Conservation (phyloP, 2,329 filamentous ascomycete species). For the Sporothrix brasiliensis region DNA sequence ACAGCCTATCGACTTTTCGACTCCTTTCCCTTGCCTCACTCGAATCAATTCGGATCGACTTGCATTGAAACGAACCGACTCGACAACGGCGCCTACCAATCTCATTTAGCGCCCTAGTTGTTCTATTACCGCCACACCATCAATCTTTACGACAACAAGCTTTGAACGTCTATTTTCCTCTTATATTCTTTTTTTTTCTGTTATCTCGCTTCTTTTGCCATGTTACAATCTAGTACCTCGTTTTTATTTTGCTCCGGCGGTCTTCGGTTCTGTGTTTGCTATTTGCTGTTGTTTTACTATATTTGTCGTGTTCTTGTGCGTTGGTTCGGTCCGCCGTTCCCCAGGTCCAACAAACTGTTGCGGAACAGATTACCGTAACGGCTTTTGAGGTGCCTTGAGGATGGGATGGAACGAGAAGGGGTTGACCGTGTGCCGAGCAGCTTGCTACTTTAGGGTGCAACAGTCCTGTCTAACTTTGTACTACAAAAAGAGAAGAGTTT, state of each 20-base stretch:
- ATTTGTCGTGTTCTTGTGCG: slow-evolving; percentile 8
- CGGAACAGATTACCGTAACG: background rate
- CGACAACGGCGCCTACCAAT: background rate
- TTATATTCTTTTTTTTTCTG: slow-evolving; percentile 36
- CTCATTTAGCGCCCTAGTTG: slow-evolving; percentile 6
- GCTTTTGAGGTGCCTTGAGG: slow-evolving; percentile 4
- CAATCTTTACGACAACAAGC: slow-evolving; percentile 41
- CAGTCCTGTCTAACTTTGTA: slow-evolving; percentile 28
- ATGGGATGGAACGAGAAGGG: background rate
- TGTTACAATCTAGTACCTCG: slow-evolving; percentile 35
- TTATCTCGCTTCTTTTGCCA: slow-evolving; percentile 32
- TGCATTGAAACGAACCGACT: background rate
- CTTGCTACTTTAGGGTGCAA: background rate
- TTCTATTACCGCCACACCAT: slow-evolving; percentile 31
- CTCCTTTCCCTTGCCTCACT: slow-evolving; percentile 7
- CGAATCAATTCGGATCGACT: slow-evolving; percentile 4
- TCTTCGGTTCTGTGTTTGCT: slow-evolving; percentile 22
- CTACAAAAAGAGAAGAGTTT: slow-evolving; percentile 29
- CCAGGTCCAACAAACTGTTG: background rate
- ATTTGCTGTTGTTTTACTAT: slow-evolving; percentile 35
- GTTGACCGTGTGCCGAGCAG: background rate
- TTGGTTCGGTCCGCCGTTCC: background rate
- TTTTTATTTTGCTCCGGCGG: slow-evolving; percentile 32
- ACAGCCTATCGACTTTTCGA: background rate
- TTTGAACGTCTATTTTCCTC: slow-evolving; percentile 39